These are phyloP conservation scores for Lasiosphaeris hirsuta DNA, from an alignment of 495 filamentous ascomycete species.

Conservation along the genomic window DNA sequence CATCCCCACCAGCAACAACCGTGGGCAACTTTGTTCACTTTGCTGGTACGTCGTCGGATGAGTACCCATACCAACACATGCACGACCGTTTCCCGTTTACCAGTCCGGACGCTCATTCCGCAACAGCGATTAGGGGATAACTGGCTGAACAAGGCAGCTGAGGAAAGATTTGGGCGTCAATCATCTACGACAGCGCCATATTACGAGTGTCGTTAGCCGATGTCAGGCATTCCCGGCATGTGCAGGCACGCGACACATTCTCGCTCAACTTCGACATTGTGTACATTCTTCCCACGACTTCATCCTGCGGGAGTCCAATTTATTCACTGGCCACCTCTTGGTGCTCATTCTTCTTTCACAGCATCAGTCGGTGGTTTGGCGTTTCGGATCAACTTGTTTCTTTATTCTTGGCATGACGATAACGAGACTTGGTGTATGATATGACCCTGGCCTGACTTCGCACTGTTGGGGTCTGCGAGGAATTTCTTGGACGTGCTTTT, in stretches of 20 bases:
- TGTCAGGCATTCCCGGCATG: neutral
- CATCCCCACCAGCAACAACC: conserved; percentile 25
- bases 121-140: conserved; percentile 37
- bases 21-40: conserved; percentile 27
- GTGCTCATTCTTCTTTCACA: conserved; percentile 6
- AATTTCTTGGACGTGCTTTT: neutral
- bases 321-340: neutral
- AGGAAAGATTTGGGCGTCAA: neutral
- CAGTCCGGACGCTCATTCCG: conserved; percentile 36
- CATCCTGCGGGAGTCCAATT: conserved; percentile 5
- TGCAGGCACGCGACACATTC: neutral
- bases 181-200: neutral
- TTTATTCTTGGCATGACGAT: conserved; percentile 14
- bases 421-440: conserved; percentile 9
- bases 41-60: conserved; percentile 40
- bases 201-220: neutral
- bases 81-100: conserved; percentile 40
- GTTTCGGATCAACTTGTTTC: conserved; percentile 3
- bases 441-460: neutral
- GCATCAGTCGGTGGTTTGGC: conserved; percentile 19
- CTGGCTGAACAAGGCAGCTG: neutral
- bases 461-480: neutral
- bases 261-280: neutral
- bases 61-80: conserved; percentile 35
- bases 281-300: conserved; percentile 9